Conservation (phyloP, 2,329 filamentous ascomycete genomes). For the Aureobasidium leucospermi region DNA sequence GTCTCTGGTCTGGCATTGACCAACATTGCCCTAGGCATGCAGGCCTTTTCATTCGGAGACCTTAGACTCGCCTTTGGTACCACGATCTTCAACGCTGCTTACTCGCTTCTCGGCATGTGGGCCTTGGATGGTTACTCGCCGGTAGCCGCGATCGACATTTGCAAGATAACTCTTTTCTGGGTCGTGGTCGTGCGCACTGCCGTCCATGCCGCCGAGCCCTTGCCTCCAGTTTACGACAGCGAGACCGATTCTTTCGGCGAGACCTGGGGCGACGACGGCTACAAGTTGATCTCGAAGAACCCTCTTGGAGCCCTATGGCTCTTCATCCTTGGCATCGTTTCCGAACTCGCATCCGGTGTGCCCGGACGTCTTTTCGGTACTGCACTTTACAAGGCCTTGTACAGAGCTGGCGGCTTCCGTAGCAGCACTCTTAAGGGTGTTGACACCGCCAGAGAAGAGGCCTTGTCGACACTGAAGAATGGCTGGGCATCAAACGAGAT, state of each 20-base stretch:
- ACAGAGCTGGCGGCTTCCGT: conserved; percentile 3
- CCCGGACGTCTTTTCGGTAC: conserved; percentile 13
- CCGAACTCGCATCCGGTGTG: conserved; percentile 13
- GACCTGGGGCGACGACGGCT: conserved; percentile 10
- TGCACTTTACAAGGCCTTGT: conserved; percentile 12
- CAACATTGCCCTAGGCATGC: conserved; percentile 2
- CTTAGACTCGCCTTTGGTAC: not conserved
- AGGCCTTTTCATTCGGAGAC: conserved; percentile 11
- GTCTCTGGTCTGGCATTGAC: conserved; percentile 6
- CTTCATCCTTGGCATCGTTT: conserved; percentile 13
- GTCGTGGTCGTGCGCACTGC: conserved; percentile 13
- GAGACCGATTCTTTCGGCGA: conserved; percentile 3
- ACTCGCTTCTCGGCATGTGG: conserved; percentile 10
- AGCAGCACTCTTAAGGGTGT: conserved; percentile 9
- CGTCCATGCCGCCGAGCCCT: conserved; percentile 13
- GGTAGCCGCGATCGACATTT: not conserved
- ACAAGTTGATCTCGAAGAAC: conserved; percentile 5
- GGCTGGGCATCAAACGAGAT: conserved; percentile 13
- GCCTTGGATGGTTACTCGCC: not conserved
- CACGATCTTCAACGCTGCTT: conserved; percentile 1
- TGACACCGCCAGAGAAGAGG: conserved; percentile 12
- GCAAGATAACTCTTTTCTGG: conserved; percentile 13
- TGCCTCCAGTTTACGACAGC: conserved; percentile 9
- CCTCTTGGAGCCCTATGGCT: conserved; percentile 10
- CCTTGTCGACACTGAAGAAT: not conserved